Evolutionary conservation across 2,329 filamentous ascomycete species (phyloP).

Genomic region (Colletotrichum neosansevieriae): DNA sequence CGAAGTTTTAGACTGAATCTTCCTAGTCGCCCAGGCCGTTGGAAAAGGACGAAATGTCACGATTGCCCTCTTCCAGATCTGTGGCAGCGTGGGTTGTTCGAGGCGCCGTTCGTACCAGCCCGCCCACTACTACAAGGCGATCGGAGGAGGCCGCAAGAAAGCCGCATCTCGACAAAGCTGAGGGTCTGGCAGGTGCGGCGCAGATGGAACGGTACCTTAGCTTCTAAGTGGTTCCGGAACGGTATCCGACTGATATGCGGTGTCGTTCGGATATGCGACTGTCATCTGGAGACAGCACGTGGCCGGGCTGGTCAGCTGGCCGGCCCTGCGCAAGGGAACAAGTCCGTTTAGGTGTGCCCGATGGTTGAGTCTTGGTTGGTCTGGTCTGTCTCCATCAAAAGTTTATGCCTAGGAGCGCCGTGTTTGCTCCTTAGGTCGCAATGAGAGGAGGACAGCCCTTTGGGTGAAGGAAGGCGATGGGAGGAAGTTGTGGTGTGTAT

Average conservation of each 20-base stretch:
- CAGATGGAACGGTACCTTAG: neutral
- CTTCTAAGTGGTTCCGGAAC: neutral
- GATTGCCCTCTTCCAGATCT: too few relatives aligned
- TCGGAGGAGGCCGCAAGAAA: neutral
- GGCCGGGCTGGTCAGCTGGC: neutral
- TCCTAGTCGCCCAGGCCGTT: too few relatives aligned
- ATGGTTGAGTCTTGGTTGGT: too few relatives aligned
- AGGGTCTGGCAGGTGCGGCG: neutral
- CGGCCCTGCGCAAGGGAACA: neutral
- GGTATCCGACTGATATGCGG: neutral
- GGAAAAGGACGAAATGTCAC: too few relatives aligned
- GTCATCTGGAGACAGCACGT: neutral
- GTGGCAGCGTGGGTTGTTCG: too few relatives aligned
- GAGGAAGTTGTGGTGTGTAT: neutral
- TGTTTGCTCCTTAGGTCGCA: neutral
- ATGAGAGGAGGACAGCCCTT: neutral
- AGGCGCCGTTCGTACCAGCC: too few relatives aligned
- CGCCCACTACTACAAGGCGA: too few relatives aligned
- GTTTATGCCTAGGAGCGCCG: neutral
- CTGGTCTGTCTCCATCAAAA: neutral
- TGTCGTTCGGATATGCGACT: neutral
- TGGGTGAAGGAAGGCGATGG: too few relatives aligned
- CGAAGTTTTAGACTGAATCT: neutral
- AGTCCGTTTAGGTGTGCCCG: neutral
- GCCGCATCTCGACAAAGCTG: neutral